These are phyloP conservation scores for Ailanthus altissimus DNA, from an alignment of 345 rosid genomes.

Conservation along the genomic window DNA sequence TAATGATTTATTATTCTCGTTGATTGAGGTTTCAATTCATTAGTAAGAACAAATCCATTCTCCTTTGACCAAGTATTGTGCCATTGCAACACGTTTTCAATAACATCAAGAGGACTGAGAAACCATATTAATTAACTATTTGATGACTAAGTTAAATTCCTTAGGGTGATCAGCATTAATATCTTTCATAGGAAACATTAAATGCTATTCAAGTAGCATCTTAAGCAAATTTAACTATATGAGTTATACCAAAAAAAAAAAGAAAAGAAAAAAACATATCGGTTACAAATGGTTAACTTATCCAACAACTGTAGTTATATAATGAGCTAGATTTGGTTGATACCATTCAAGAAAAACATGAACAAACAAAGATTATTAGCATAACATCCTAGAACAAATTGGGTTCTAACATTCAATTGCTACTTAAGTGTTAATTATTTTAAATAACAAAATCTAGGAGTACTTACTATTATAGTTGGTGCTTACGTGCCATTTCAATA, in stretches of 20 bases:
- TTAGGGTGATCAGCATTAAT: neutral
- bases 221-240: neutral
- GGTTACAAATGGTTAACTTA: neutral
- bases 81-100: neutral
- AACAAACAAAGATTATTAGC: neutral
- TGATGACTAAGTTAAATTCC: neutral
- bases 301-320: neutral
- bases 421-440: neutral
- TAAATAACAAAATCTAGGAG: slow-evolving; percentile 16
- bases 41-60: neutral
- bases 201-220: neutral
- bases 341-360: neutral
- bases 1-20: too few species aligned
- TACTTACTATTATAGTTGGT: too few species aligned
- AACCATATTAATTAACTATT: neutral
- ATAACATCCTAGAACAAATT: neutral
- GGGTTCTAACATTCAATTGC: neutral
- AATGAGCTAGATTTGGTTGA: neutral
- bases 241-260: too few species aligned
- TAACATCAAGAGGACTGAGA: neutral
- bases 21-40: neutral
- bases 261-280: neutral
- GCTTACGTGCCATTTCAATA: too few species aligned
- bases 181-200: slow-evolving; percentile 1
- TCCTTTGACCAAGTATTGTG: neutral